Percentiles rank a stretch among this genome's conserved stretches.
Conservation (phyloP, 108 stramenopile genomes). For the Parietichytrium sp. region DNA sequence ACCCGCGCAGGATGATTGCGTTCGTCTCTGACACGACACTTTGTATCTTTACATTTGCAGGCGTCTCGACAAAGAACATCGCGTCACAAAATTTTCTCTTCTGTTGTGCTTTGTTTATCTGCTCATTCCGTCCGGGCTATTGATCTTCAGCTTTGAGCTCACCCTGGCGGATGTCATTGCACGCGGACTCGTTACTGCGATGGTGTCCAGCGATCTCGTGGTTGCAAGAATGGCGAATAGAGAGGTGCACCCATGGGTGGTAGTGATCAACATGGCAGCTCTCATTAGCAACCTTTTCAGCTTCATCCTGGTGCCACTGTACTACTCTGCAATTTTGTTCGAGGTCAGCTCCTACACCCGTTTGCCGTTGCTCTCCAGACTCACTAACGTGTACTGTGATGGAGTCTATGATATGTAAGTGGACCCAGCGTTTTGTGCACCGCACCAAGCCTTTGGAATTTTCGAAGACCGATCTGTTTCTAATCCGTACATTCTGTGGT, state of each 20-base stretch:
- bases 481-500: no score
- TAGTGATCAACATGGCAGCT: constrained; percentile 59
- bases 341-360: constrained; percentile 80
- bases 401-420: constrained; percentile 82
- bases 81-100: not conserved
- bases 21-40: no score
- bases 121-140: not conserved
- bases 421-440: no score
- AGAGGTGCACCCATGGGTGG: not conserved
- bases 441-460: no score
- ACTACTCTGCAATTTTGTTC: constrained; percentile 84
- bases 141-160: constrained; percentile 9
- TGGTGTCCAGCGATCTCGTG: constrained; percentile 23
- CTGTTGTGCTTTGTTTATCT: constrained; percentile 21
- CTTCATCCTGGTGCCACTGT: constrained; percentile 71
- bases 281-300: constrained; percentile 72
- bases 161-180: constrained; percentile 3
- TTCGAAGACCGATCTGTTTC: no score
- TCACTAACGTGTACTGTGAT: constrained; percentile 79
- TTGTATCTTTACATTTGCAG: no score
- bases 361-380: constrained; percentile 78
- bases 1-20: no score
- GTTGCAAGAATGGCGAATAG: not conserved
- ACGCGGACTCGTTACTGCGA: constrained; percentile 4
- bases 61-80: not conserved